Evolutionary conservation across 2,329 filamentous ascomycete genomes (phyloP), one percentile per base, ranked within the genome.

Genomic region (Mollisia scopiformis): DNA sequence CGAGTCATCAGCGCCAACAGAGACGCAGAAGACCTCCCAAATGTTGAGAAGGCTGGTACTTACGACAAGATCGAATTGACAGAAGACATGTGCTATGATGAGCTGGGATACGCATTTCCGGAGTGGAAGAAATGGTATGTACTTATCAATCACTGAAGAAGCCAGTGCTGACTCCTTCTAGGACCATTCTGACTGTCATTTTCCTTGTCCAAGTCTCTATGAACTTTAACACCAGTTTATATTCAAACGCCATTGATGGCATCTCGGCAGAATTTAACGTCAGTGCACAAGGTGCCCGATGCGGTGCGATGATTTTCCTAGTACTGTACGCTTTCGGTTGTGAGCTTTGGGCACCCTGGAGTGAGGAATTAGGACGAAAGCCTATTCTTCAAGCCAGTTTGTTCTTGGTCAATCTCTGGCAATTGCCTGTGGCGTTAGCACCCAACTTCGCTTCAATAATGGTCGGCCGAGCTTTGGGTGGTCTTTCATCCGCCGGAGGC

Each of bases 261-360:
- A 90, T 92, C 54, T 79, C 84, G 0, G 78, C 87, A 21, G 82
- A 92, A 62, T 95, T 91, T 66, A 67, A 77, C 50, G 87, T 94
- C 63, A 89, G 86, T 63, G 78, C 78, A 28, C 89, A 92, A 73
- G 86, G 84, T 3, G 90, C 88, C 4, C 85, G 90, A 57, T 84
- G 85, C 59, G 91, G 91, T 72, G 89, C 90, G 61, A 88, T 90
- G 77, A 85, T 93, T 64, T 95, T 94, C 77, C 77, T 96, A 39
- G 82, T 95, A 54, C 75, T 88, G 2, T 95, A 96, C 73, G 91
- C 91, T 37, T 93, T 95, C 72, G 92, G 92, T 35, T 95, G 92
- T 73, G 92, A 95, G 75, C 82, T 94, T 0, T 95, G 92, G 92
- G 92, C 92, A 0, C 92, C 92, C 0, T 95, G 91, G 90, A 90